These are phyloP conservation scores for Neltuma alba DNA, from an alignment of 306 rosid genomes.

Conservation along the genomic window DNA sequence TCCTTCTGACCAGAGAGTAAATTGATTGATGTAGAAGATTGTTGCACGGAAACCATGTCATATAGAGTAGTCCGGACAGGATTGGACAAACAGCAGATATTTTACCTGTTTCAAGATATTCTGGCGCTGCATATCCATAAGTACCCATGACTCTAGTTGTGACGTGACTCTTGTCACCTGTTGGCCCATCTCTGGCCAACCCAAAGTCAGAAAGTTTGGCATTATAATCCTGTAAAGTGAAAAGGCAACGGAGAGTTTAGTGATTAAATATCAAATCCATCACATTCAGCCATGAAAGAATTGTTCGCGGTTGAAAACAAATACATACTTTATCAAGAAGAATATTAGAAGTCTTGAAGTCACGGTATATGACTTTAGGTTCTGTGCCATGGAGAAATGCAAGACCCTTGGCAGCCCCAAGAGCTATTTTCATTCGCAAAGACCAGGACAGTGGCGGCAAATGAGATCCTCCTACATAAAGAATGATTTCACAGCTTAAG, in stretches of 20 bases:
- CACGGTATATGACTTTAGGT: conserved; percentile 86
- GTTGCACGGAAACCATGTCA: conserved; percentile 13
- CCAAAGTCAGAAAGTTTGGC: conserved; percentile 98
- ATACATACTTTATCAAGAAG: conserved; percentile 78
- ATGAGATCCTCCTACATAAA: conserved; percentile 70
- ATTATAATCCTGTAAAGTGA: conserved; percentile 66
- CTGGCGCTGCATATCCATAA: conserved; percentile 90
- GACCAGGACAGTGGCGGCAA: conserved; percentile 87
- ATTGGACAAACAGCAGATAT: conserved; percentile 15
- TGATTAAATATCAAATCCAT: conserved; percentile 29
- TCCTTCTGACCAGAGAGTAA: neutral
- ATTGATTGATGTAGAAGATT: neutral
- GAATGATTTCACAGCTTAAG: conserved; percentile 24
- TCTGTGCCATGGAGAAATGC: conserved; percentile 87
- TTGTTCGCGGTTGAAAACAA: neutral
- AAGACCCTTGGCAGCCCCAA: conserved; percentile 87
- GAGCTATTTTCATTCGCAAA: conserved; percentile 77
- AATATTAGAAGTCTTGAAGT: conserved; percentile 90
- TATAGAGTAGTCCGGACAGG: neutral
- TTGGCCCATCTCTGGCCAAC: conserved; percentile 97
- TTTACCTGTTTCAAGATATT: conserved; percentile 87
- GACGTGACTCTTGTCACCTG: conserved; percentile 90
- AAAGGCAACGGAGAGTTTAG: conserved; percentile 2
- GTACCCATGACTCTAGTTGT: conserved; percentile 95
- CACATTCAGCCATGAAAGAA: conserved; percentile 26